Evolutionary conservation across 208 protist species (phyloP).

Genomic region (Leishmania tarentolae): DNA sequence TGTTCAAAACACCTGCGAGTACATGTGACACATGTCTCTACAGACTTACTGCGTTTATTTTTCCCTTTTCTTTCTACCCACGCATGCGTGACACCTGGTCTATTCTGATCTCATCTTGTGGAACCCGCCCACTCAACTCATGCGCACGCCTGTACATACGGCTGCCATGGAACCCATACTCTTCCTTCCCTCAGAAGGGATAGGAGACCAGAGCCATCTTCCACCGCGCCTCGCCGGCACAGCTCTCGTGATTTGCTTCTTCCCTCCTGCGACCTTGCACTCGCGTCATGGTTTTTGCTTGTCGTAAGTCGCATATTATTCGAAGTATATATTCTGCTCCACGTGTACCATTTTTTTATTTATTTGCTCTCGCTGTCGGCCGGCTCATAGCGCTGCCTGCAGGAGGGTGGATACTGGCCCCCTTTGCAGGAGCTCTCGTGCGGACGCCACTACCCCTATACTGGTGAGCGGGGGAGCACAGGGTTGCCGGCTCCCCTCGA

Average conservation of each 20-base stretch:
- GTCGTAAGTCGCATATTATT: not conserved
- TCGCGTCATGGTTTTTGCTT: not conserved
- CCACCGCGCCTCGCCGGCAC: not conserved
- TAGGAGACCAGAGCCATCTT: not conserved
- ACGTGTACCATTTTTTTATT: not conserved
- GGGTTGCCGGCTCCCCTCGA: not conserved
- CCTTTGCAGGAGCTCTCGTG: not conserved
- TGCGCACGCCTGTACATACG: not conserved
- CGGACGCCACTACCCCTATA: not conserved
- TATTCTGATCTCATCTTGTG: not conserved
- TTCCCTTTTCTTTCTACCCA: not conserved
- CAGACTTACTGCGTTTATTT: not conserved
- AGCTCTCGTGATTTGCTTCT: not conserved
- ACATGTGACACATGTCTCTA: not conserved
- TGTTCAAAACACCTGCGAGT: not conserved
- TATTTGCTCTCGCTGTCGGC: not conserved
- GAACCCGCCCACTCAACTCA: too few species aligned
- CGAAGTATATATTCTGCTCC: not conserved
- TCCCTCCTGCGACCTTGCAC: not conserved
- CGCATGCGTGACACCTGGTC: not conserved
- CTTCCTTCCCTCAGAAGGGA: not conserved
- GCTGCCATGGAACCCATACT: not conserved
- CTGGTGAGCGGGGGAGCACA: not conserved
- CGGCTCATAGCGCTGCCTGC: not conserved
- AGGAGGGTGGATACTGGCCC: not conserved